Conservation (phyloP, 2,329 filamentous ascomycete species). For the Alternaria burnsii region DNA sequence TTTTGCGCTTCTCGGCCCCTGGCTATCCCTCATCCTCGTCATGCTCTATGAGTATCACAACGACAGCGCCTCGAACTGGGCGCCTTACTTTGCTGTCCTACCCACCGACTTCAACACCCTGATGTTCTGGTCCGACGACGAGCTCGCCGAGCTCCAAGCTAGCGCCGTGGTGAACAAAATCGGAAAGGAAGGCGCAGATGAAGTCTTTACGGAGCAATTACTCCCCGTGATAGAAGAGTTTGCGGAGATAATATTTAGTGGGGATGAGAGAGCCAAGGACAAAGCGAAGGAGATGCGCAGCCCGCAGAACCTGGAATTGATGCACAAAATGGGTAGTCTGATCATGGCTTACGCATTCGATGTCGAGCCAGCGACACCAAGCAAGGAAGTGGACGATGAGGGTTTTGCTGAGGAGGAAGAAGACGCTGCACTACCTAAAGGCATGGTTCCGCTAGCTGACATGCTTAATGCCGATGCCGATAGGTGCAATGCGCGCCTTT, state of each 20-base stretch:
- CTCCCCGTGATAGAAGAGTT: conserved; percentile 61
- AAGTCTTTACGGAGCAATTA: conserved; percentile 69
- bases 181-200: conserved; percentile 75
- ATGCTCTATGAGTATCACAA: conserved; percentile 79
- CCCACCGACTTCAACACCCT: conserved; percentile 78
- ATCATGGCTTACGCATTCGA: conserved; percentile 97
- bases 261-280: conserved; percentile 45
- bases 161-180: conserved; percentile 80
- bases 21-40: conserved; percentile 72
- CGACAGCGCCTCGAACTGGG: conserved; percentile 72
- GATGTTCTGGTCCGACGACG: conserved; percentile 84
- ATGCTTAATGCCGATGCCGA: conserved; percentile 88
- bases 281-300: conserved; percentile 53
- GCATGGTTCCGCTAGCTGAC: conserved; percentile 91
- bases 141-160: conserved; percentile 77
- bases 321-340: conserved; percentile 83
- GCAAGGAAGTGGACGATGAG: conserved; percentile 66
- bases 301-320: conserved; percentile 62
- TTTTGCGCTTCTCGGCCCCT: conserved; percentile 54
- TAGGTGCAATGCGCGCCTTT: conserved; percentile 75
- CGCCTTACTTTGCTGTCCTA: conserved; percentile 78
- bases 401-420: conserved; percentile 58
- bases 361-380: conserved; percentile 61
- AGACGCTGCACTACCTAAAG: conserved; percentile 67
- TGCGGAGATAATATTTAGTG: conserved; percentile 50